A percentile compares a stretch with the other conserved stretches of the same genome.
Evolutionary conservation across 352 stramenopile genomes (phyloP).

Genomic region (Globisporangium nodosum): DNA sequence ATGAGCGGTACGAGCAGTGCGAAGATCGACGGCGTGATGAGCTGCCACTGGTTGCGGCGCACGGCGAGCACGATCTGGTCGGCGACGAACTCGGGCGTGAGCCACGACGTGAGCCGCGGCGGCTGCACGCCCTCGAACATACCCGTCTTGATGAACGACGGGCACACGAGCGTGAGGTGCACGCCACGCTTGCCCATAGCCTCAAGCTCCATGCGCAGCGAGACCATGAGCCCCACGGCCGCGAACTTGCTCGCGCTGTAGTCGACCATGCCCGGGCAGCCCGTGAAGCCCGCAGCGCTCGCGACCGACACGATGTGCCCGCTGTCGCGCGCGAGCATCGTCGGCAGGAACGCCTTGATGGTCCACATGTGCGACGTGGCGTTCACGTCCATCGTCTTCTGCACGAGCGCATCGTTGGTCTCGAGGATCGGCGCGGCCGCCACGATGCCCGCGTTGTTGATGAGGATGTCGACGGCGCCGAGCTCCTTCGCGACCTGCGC

Average conservation of each 20-base stretch:
- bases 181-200: slow-evolving; percentile 29
- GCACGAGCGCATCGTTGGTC: slow-evolving; percentile 24
- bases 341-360: slow-evolving; percentile 34
- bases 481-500: slow-evolving; percentile 17
- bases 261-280: slow-evolving; percentile 31
- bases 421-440: slow-evolving; percentile 35
- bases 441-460: slow-evolving; percentile 55
- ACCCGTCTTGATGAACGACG: slow-evolving; percentile 52
- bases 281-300: slow-evolving; percentile 33
- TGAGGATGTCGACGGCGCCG: slow-evolving; percentile 33
- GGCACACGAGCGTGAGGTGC: slow-evolving; percentile 49
- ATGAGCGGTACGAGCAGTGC: slow-evolving; percentile 25
- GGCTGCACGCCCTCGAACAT: slow-evolving; percentile 58
- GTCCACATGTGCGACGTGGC: slow-evolving; percentile 38
- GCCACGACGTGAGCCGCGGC: slow-evolving; percentile 29
- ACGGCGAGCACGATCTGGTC: slow-evolving; percentile 40
- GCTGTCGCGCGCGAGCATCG: slow-evolving; percentile 30
- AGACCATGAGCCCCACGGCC: slow-evolving; percentile 31
- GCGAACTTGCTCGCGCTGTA: slow-evolving; percentile 44
- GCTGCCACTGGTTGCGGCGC: slow-evolving; percentile 35
- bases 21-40: slow-evolving; percentile 31
- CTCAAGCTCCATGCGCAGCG: slow-evolving; percentile 44
- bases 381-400: slow-evolving; percentile 39
- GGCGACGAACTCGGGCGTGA: slow-evolving; percentile 42
- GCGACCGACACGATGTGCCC: slow-evolving; percentile 39